Evolutionary conservation across 2,329 filamentous ascomycete genomes (phyloP), one percentile per base, ranked within the genome.

Genomic region (Sclerotinia trifoliorum): DNA sequence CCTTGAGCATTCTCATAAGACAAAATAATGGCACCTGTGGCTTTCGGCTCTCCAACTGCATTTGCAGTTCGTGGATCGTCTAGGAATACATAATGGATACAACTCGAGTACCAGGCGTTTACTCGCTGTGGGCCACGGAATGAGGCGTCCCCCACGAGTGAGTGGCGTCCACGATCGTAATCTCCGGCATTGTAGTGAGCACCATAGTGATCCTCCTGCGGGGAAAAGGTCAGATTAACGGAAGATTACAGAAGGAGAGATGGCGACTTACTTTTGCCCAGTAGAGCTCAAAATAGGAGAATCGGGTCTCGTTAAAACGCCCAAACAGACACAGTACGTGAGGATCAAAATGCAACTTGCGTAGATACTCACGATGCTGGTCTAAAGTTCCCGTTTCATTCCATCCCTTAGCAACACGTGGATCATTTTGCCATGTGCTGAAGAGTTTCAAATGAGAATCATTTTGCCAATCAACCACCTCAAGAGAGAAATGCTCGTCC

Each of bases 371-470:
- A 70, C 86, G 84, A 78, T 94, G 91, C 77, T 93, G 84, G 42
- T 92, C 90, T 60, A 92, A 79, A 1, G 90, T 90, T 44, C 91
- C 91, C 1, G 89, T 91, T 80, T 92, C 88, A 75, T 92, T 91
- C 91, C 91, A 94, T 5, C 90, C 90, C 75, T 89, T 86, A 5
- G 90, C 90, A 44, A 94, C 91, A 63, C 91, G 89, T 65, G 91
- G 91, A 76, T 94, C 91, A 75, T 94, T 94, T 79, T 93, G 91
- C 91, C 91, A 94, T 68, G 83, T 83, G 79, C 93, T 88, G 81
- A 94, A 94, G 6, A 92, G 82, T 21, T 82, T 80, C 63, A 94
- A 79, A 78, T 94, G 90, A 74, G 86, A 82, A 1, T 81, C 76
- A 74, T 91, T 81, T 44, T 83, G 75, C 79, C 86, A 91, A 77